Base-by-base conservation (phyloP, 2,329 filamentous ascomycete species). In the Amauroascus niger region DNA sequence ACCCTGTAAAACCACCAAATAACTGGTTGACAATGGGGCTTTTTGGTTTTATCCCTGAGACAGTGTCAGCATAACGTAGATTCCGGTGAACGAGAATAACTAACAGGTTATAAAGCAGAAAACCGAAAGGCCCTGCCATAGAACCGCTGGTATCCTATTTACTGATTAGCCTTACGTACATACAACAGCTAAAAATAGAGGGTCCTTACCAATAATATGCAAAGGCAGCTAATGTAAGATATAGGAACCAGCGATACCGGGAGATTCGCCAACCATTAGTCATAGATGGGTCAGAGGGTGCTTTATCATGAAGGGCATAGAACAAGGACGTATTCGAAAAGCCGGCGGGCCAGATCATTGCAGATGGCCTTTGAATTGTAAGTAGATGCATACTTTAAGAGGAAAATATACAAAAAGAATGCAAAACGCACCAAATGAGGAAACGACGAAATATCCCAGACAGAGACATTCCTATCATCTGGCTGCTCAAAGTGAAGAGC, bases 311-410 rank as follows among this genome's bases (percentile, higher is more conserved):
- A 74, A 89, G 82, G 56, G 84, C 82, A 59, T 83, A 83, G 73
- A 88, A 83, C 30, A 88, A 68, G 0, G 82, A 79, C 6, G 84
- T 79, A 3, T 79, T 78, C 49, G 84, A 82, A 22, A 88, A 72
- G 49, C 80, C 84, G 16, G 32, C 13, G 13, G 85, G 85, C 84
- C 84, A 88, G 55, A 88, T 86, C 82, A 88, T 86, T 8, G 83
- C 79, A 1, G 83, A 81, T 13, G 66, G 65, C 61, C 61, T 63
- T 4, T 2, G 53, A 40, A 4, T 2, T 53, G 47, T 57, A 22
- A 60, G 13, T 53, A 41, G 7, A 35, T n/a, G 26, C 7, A 13
- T 47, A 13, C 14, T 18, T 13, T 22, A n/a, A 20, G 1, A 20
- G 39, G 16, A 1, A 22, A 20, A n/a, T n/a, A 45, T 3, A 39